Evolutionary conservation across 169 alveolate species (phyloP).

Genomic region (Cytauxzoon felis): DNA sequence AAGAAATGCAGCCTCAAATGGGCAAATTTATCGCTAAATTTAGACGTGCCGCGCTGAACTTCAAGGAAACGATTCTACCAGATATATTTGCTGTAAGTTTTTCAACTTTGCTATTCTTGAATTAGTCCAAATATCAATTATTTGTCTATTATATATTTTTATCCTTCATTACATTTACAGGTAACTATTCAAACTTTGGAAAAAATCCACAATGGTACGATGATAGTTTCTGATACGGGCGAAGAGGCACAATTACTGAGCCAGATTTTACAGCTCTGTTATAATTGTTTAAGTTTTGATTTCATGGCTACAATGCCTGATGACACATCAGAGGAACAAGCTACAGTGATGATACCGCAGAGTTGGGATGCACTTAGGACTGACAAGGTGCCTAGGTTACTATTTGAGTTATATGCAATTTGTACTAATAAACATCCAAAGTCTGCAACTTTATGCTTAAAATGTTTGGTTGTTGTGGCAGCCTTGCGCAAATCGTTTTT

Average conservation of each 20-base stretch:
- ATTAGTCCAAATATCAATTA: too few species aligned
- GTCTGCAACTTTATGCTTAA: slow-evolving; percentile 81
- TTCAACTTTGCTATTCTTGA: background rate
- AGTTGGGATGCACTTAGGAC: slow-evolving; percentile 85
- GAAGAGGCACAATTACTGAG: slow-evolving; percentile 77
- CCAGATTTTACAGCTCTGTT: slow-evolving; percentile 86
- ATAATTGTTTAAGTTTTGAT: slow-evolving; percentile 87
- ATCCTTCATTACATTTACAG: slow-evolving; percentile 5
- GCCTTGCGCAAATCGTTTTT: slow-evolving; percentile 87
- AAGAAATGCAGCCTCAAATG: slow-evolving; percentile 81
- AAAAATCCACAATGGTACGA: slow-evolving; percentile 71
- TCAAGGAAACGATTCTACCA: slow-evolving; percentile 87
- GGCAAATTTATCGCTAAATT: slow-evolving; percentile 81
- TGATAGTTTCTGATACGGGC: slow-evolving; percentile 61
- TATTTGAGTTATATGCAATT: slow-evolving; percentile 76
- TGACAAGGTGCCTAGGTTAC: slow-evolving; percentile 79
- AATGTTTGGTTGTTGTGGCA: slow-evolving; percentile 82
- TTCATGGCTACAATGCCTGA: slow-evolving; percentile 92
- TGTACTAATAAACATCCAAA: slow-evolving; percentile 52
- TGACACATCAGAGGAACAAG: slow-evolving; percentile 90
- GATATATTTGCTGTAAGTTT: slow-evolving; percentile 80
- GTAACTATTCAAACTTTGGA: slow-evolving; percentile 61
- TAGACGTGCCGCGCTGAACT: slow-evolving; percentile 88
- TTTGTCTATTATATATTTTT: too few species aligned
- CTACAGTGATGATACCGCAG: slow-evolving; percentile 90